Evolutionary conservation across 768 basidiomycete genomes (phyloP), one percentile per base, ranked within the genome.

Genomic region (Amyloporia xantha): DNA sequence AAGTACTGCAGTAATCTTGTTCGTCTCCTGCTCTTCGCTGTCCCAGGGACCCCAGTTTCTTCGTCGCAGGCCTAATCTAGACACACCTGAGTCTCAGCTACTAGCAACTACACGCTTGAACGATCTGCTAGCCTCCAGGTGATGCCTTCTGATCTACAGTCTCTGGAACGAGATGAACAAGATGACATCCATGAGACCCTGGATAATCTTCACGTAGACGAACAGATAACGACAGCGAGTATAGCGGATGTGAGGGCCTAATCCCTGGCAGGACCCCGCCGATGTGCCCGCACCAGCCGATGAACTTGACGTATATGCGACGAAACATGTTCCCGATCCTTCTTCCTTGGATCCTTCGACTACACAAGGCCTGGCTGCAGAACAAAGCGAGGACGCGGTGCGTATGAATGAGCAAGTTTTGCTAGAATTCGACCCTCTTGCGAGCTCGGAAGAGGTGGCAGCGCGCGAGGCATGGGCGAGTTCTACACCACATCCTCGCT

Each of bases 381-480:
- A 55, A 36, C 35, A 27, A 24, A 33, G 50, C 39, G 49, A 53
- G 17, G 13, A 56, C 24, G 39, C 53, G 30, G 59, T 56, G 20
- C 53, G 49, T 13, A 47, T 54, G n/a, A 61, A 59, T 4, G 55
- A 62, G 42, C 64, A 64, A 13, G 66, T 83, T 3, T 65, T 87
- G 44, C 70, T 66, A 28, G 77, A 85, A 59, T 87, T 89, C 60
- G 85, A 89, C 65, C 85, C 85, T 13, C 66, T 86, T 20, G 78
- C 67, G 0, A 76, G 70, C 53, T 59, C 68, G 27, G 79, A 82
- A 48, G 81, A 84, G 61, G 64, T 73, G 49, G 77, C 72, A 20
- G 82, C 84, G 3, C 72, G 73, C 36, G 73, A 77, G 12, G 85
- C 83, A 39, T 87, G 86, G 86, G 76, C 74, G 51, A 68, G 64